Conservation (phyloP, 2,329 filamentous ascomycete genomes). For the Colletotrichum sublineola region DNA sequence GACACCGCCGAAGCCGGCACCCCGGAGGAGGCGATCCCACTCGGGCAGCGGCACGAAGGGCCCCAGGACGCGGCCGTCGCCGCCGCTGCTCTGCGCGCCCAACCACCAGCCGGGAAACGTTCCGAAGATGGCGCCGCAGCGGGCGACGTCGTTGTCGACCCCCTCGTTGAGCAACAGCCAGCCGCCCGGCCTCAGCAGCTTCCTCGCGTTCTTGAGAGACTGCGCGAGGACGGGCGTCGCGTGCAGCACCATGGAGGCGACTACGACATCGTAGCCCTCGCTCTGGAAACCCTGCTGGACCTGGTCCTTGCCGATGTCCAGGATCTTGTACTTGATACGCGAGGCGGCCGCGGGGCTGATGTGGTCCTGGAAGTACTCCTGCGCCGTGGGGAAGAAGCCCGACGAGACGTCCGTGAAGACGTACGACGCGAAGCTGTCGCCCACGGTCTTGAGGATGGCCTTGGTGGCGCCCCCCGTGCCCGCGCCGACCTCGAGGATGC, state of each 20-base stretch:
- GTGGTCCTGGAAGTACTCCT: neutral
- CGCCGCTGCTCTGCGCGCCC: neutral
- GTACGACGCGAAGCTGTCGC: conserved; percentile 56
- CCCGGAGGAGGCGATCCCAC: conserved; percentile 2
- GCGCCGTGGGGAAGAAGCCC: neutral
- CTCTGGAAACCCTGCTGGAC: conserved; percentile 49
- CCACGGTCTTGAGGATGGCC: conserved; percentile 1
- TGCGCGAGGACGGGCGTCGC: conserved; percentile 47
- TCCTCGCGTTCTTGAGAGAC: too few relatives aligned
- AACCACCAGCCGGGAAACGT: conserved; percentile 50
- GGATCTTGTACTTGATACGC: conserved; percentile 28
- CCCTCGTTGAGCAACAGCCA: too few relatives aligned
- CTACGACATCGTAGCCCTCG: conserved; percentile 52
- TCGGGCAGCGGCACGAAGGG: conserved; percentile 4
- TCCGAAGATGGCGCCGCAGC: conserved; percentile 43
- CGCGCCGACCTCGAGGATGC: conserved; percentile 4
- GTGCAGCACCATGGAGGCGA: conserved; percentile 55
- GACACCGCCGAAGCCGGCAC: neutral
- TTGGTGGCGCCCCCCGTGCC: conserved; percentile 5
- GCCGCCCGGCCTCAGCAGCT: neutral
- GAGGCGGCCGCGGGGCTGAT: too few relatives aligned
- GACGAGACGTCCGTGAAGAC: neutral
- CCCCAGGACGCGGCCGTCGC: neutral
- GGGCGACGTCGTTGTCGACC: conserved; percentile 2
- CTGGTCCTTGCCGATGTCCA: conserved; percentile 46